Evolutionary conservation across 768 basidiomycete genomes (phyloP).

Genomic region (Boletus bicolor): DNA sequence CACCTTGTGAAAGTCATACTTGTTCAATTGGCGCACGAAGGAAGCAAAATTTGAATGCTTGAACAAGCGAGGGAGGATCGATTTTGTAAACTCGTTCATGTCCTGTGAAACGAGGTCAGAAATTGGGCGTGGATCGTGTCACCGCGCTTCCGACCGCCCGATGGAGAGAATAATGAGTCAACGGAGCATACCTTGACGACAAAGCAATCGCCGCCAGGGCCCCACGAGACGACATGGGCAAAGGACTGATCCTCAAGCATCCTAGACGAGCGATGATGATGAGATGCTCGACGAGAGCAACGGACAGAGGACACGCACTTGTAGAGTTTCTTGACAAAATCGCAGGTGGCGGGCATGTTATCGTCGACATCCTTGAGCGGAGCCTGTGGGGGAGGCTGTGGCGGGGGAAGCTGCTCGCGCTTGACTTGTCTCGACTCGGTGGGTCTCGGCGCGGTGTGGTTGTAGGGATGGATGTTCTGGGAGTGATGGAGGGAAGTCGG

Average conservation of each 20-base stretch:
- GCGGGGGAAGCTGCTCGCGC: constrained; percentile 27
- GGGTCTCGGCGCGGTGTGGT: constrained; percentile 18
- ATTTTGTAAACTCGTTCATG: constrained; percentile 95
- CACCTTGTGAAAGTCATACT: constrained; percentile 95
- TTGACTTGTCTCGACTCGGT: constrained; percentile 29
- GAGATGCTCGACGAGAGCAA: background rate
- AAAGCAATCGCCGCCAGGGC: constrained; percentile 80
- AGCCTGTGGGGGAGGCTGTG: constrained; percentile 20
- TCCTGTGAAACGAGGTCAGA: constrained; percentile 43
- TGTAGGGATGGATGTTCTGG: constrained; percentile 18
- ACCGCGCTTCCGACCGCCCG: background rate
- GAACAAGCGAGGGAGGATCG: constrained; percentile 87
- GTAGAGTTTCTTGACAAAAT: constrained; percentile 94
- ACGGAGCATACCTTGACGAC: constrained; percentile 65
- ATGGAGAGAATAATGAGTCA: background rate
- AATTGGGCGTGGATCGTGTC: constrained; percentile 1
- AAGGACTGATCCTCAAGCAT: constrained; percentile 85
- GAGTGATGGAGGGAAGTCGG: constrained; percentile 15
- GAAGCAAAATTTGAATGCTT: constrained; percentile 93
- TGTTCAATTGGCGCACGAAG: constrained; percentile 92
- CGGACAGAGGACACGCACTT: constrained; percentile 49
- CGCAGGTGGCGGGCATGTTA: constrained; percentile 81
- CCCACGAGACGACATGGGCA: constrained; percentile 77
- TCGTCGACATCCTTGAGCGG: constrained; percentile 52
- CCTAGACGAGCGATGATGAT: constrained; percentile 37